Base-by-base conservation (phyloP, 2,329 filamentous ascomycete species). In the Endothia cerciana region DNA sequence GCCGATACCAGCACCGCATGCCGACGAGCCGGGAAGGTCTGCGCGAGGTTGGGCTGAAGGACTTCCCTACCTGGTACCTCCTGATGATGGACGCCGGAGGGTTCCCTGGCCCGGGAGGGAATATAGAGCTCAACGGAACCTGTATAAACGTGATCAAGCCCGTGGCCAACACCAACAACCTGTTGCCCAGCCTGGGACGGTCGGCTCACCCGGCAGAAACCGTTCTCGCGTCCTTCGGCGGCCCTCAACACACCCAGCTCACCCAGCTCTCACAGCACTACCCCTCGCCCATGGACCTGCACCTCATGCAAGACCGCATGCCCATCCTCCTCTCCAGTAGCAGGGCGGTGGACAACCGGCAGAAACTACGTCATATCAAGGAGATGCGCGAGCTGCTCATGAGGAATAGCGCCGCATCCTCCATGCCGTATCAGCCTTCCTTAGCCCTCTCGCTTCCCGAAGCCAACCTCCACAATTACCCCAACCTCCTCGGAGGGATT, bases 1-100 rank as follows among this genome's bases (percentile, higher is more conserved):
- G 84, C 72, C 76, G 76, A 4, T 82, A 78, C 72, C 69, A 71
- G 57, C 84, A 86, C 72, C 71, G 71, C 65, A 84, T 86, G 82
- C 84, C 83, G 3, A 71, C 70, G 66, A 81, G 78, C 0, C 38
- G 66, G 4, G 73, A 74, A 19, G 81, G 77, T 1, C 77, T 85
- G 7, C 71, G 70, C 10, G 75, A 77, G 63, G 76, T 83, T 28
- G 82, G 82, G 0, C 75, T 85, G 11, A 60, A 47, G 10, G 74
- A 76, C 66, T 75, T 77, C 60, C 83, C 83, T 1, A 67, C 67
- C 1, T 85, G 83, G 83, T 85, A 74, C 72, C 64, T 66, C 11
- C 62, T 66, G 33, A 51, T 63, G 51, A 47, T 69, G 58, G 43
- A 38, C 15, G 49, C 30, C 49, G 38, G 28, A 25, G 47, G 56